Evolutionary conservation across 1,139 yeast species (phyloP).

Genomic region (Nakaseomyces uthaithaninus): DNA sequence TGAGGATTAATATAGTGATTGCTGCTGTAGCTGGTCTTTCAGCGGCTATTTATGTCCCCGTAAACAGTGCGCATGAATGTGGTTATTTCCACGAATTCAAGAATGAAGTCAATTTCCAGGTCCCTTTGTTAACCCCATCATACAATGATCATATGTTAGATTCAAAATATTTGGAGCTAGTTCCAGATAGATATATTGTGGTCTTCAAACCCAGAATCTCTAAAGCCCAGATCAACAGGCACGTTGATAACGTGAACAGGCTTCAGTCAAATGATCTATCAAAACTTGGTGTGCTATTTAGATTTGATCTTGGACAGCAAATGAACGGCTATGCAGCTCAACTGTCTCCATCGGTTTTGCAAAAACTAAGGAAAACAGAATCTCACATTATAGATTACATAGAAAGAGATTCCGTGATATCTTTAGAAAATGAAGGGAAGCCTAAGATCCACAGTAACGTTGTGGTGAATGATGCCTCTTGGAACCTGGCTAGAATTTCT

Average conservation of each 20-base stretch:
- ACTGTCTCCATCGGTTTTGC: slow-evolving; percentile 64
- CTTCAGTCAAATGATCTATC: background rate
- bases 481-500: slow-evolving; percentile 94
- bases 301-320: slow-evolving; percentile 49
- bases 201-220: background rate
- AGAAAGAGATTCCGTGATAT: slow-evolving; percentile 73
- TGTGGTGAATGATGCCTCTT: slow-evolving; percentile 77
- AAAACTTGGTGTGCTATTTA: slow-evolving; percentile 49
- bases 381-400: slow-evolving; percentile 50
- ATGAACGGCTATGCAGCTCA: slow-evolving; percentile 65
- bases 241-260: background rate
- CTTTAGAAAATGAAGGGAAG: slow-evolving; percentile 49
- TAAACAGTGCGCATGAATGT: no score
- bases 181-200: slow-evolving; percentile 4
- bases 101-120: background rate
- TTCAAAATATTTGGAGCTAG: background rate
- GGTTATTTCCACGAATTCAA: no score
- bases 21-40: no score
- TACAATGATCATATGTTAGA: background rate
- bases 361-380: slow-evolving; percentile 56
- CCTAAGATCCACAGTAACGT: background rate
- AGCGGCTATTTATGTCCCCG: no score
- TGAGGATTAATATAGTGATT: no score
- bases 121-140: background rate
- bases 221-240: background rate